A percentile compares a stretch with the other conserved stretches of the same genome.
These are phyloP conservation scores for Fusarium palustre DNA, from an alignment of 2,329 filamentous ascomycete species.

Conservation along the genomic window DNA sequence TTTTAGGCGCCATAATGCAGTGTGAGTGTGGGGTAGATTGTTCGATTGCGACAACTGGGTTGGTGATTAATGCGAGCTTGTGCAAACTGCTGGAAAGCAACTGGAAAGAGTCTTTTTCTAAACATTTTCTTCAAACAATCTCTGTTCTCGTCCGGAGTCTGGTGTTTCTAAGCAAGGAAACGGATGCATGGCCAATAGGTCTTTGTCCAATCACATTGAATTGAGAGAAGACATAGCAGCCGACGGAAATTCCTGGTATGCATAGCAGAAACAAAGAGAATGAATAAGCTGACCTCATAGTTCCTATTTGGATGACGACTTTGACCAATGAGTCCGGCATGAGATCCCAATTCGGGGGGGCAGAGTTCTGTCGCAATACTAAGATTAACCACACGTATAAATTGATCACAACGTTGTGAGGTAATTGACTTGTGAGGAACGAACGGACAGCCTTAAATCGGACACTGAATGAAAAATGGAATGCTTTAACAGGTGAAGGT, in stretches of 20 bases:
- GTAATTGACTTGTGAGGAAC: accelerated
- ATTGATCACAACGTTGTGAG: neutral
- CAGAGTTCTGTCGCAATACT: neutral
- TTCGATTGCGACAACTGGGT: no score
- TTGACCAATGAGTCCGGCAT: neutral
- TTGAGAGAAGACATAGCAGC: neutral
- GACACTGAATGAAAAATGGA: no score
- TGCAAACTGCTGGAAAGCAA: neutral
- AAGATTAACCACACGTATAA: neutral
- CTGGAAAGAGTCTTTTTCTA: neutral
- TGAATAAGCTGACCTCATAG: neutral
- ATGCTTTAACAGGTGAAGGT: neutral
- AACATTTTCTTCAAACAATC: neutral
- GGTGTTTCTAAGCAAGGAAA: neutral
- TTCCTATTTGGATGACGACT: neutral
- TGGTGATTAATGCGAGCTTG: no score
- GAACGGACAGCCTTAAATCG: no score
- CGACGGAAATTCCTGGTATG: neutral
- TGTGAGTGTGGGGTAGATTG: neutral
- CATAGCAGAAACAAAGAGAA: neutral
- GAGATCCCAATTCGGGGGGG: neutral
- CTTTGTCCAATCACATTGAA: neutral
- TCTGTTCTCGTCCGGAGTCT: neutral
- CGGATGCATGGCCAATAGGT: neutral
- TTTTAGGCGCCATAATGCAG: slow-evolving; percentile 53